Evolutionary conservation across 2,329 filamentous ascomycete species (phyloP).

Genomic region (Epichloe sibirici): DNA sequence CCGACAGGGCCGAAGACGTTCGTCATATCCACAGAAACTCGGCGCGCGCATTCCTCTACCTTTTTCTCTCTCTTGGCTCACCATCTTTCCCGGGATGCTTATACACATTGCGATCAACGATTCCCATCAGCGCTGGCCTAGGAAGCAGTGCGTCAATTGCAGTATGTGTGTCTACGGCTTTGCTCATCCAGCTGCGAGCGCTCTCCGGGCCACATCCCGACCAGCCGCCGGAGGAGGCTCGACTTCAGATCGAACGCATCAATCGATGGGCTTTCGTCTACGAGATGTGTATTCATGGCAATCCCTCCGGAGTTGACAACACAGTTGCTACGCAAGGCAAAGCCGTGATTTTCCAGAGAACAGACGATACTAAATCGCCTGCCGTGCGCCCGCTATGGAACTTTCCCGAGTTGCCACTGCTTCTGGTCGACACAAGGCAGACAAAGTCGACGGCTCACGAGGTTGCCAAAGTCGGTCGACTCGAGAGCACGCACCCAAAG

Average conservation of each 20-base stretch:
- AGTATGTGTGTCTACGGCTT: constrained; percentile 73
- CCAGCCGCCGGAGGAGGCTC: constrained; percentile 77
- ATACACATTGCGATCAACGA: constrained; percentile 85
- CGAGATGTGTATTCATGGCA: constrained; percentile 95
- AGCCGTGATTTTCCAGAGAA: constrained; percentile 79
- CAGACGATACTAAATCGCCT: constrained; percentile 66
- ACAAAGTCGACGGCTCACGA: constrained; percentile 75
- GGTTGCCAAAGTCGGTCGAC: constrained; percentile 69
- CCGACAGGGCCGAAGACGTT: constrained; percentile 50
- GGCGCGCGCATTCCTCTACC: constrained; percentile 78
- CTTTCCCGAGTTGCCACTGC: constrained; percentile 83
- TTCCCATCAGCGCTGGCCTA: constrained; percentile 82
- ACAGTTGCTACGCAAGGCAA: constrained; percentile 90
- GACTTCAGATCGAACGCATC: constrained; percentile 83
- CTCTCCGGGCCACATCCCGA: constrained; percentile 85
- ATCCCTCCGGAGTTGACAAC: constrained; percentile 93
- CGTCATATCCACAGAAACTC: constrained; percentile 78
- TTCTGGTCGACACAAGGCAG: constrained; percentile 82
- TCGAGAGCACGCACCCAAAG: constrained; percentile 60
- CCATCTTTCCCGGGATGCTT: constrained; percentile 68
- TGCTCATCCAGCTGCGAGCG: constrained; percentile 78
- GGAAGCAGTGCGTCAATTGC: constrained; percentile 91
- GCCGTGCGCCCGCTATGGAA: constrained; percentile 64
- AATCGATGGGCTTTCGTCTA: constrained; percentile 96
- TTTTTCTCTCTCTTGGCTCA: constrained; percentile 78